Conservation (phyloP, 1,284 basidiomycete species). For the Malassezia nana region DNA sequence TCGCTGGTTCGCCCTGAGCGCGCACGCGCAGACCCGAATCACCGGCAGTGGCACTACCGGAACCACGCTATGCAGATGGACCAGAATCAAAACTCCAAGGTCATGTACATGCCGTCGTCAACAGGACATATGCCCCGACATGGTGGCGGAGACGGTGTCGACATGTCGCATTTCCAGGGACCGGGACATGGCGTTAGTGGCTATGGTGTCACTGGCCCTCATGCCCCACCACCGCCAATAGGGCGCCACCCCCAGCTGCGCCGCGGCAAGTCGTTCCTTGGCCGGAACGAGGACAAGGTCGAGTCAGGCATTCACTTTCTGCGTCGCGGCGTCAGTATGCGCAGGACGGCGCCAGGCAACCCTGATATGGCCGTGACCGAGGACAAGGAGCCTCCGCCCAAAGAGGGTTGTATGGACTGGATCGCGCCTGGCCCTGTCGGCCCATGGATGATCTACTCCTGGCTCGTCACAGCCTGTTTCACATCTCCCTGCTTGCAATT, state of each 20-base stretch:
- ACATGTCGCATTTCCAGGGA: slow-evolving; percentile 30
- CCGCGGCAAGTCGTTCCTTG: slow-evolving; percentile 45
- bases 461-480: slow-evolving; percentile 70
- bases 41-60: slow-evolving; percentile 91
- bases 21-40: slow-evolving; percentile 89
- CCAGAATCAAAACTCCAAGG: slow-evolving; percentile 28
- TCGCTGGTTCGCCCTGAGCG: slow-evolving; percentile 85
- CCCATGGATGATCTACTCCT: slow-evolving; percentile 93
- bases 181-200: slow-evolving; percentile 47
- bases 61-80: slow-evolving; percentile 72
- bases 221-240: slow-evolving; percentile 28
- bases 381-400: slow-evolving; percentile 12
- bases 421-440: slow-evolving; percentile 65
- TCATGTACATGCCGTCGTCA: slow-evolving; percentile 45
- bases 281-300: slow-evolving; percentile 45
- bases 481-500: slow-evolving; percentile 55
- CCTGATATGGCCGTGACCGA: slow-evolving; percentile 32
- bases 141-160: slow-evolving; percentile 31
- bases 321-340: slow-evolving; percentile 44
- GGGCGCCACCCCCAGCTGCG: slow-evolving; percentile 28
- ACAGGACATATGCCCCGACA: slow-evolving; percentile 46
- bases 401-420: slow-evolving; percentile 14
- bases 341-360: slow-evolving; percentile 24
- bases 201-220: slow-evolving; percentile 32
- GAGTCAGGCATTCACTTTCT: slow-evolving; percentile 47